A percentile compares a stretch with the other conserved stretches of the same genome.
phyloP scores from a whole-genome alignment of 352 stramenopile genomes.

The Phytophthora megakarya region DNA sequence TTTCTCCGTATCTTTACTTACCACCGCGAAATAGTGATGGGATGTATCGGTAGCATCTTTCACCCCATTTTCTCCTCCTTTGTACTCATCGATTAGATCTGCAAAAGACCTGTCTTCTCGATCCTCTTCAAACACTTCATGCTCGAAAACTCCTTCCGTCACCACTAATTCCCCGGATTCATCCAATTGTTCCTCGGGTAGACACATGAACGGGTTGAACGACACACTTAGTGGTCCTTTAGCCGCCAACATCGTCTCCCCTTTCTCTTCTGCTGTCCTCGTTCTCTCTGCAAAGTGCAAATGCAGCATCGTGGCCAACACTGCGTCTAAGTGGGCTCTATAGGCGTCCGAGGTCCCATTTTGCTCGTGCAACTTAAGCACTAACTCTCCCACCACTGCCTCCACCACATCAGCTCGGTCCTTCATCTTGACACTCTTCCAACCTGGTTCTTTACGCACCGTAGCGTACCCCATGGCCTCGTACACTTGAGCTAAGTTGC shows the following conservation, averaged over 20 bases:
- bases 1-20: not conserved
- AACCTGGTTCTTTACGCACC: not conserved
- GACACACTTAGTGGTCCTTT: constrained; percentile 49
- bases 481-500: constrained; percentile 70
- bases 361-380: constrained; percentile 48
- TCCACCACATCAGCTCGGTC: constrained; percentile 73
- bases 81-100: constrained; percentile 53
- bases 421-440: constrained; percentile 49
- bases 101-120: constrained; percentile 34
- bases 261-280: constrained; percentile 21
- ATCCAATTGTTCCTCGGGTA: constrained; percentile 65
- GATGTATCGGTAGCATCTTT: not conserved
- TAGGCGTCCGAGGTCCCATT: constrained; percentile 19
- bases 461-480: constrained; percentile 66
- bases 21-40: constrained; percentile 44
- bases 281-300: constrained; percentile 60
- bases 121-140: constrained; percentile 24
- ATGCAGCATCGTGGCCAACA: constrained; percentile 62
- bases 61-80: not conserved
- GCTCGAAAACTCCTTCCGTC: constrained; percentile 38
- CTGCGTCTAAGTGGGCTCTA: constrained; percentile 50
- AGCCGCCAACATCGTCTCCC: constrained; percentile 21
- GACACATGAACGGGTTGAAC: constrained; percentile 67
- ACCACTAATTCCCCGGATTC: constrained; percentile 64
- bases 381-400: constrained; percentile 63